Base-by-base conservation (phyloP, 2,329 filamentous ascomycete species). In the Ceratocystis diversiconidia region DNA sequence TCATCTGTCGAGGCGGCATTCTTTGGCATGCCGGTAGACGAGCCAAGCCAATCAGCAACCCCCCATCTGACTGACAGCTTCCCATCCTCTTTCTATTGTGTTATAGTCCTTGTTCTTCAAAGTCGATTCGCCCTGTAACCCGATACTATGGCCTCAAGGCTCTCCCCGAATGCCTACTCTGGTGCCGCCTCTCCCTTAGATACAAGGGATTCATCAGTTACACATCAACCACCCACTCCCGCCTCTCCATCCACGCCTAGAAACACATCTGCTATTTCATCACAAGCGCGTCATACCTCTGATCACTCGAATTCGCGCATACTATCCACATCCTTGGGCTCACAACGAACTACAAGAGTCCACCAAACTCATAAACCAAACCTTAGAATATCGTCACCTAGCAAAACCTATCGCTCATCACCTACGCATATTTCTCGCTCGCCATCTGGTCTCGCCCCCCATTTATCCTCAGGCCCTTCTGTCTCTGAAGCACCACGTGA, bases 281-380 rank as follows among this genome's bases (percentile, higher is more conserved):
- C 78, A 62, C 79, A 82, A 70, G 85, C 86, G 67, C 83, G 85
- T 71, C 87, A 85, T 73, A 85, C 82, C 73, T 89, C 62, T 46
- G 61, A 46, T 19, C 63, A 48, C 10, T 10, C 43, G 8, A n/a
- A 19, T n/a, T 44, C 62, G 36, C 10, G 36, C 36, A 15, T 41
- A 17, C 57, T 55, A 17, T 62, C 62, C 25, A 46, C 46, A 30
- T 63, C 61, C 32, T 43, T 63, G 17, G 25, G 32, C 41, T 73
- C 72, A 77, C 64, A 80, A 19, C 65, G 62, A 48, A 85, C 68
- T 86, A 89, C 65, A 76, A 80, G 67, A 89, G 85, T 70, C 85
- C 86, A 65, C 81, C 86, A 64, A 73, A 76, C 61, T 73, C 74
- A 65, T 78, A 75, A 70, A 32, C 76, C 78, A 66, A 81, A 77